Evolutionary conservation across 1,139 yeast species (phyloP).

Genomic region (Hansenula sp.): DNA sequence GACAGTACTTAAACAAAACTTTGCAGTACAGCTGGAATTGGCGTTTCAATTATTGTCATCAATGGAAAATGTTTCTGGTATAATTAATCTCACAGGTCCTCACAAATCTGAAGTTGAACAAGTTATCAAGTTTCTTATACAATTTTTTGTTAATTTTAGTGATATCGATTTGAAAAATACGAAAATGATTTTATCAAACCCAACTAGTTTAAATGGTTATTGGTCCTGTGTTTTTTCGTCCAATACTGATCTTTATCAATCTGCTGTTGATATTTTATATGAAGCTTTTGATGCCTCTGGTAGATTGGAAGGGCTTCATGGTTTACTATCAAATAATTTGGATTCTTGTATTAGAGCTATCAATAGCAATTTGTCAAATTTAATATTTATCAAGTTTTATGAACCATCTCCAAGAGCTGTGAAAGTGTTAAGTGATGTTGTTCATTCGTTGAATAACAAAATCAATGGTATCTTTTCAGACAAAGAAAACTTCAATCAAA

Average conservation of each 20-base stretch:
- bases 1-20: constrained; percentile 33
- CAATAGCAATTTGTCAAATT: constrained; percentile 38
- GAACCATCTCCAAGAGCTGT: constrained; percentile 78
- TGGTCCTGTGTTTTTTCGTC: constrained; percentile 72
- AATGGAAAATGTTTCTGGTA: constrained; percentile 38
- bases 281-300: constrained; percentile 78
- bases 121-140: constrained; percentile 24
- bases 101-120: constrained; percentile 25
- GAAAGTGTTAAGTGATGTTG: constrained; percentile 69
- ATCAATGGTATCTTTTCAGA: constrained; percentile 47
- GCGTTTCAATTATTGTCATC: constrained; percentile 38
- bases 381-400: constrained; percentile 47
- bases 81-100: constrained; percentile 27
- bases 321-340: constrained; percentile 41
- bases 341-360: constrained; percentile 44
- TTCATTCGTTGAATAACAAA: constrained; percentile 62
- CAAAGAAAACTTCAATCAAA: constrained; percentile 21
- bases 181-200: constrained; percentile 33
- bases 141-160: constrained; percentile 30
- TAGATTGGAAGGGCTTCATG: constrained; percentile 65
- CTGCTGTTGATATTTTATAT: constrained; percentile 67
- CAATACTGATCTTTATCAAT: constrained; percentile 46
- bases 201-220: constrained; percentile 43
- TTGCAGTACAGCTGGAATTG: constrained; percentile 34
- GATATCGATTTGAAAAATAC: constrained; percentile 44